Conservation (phyloP, 1,284 basidiomycete genomes). For the Heterobasidion parviporum region DNA sequence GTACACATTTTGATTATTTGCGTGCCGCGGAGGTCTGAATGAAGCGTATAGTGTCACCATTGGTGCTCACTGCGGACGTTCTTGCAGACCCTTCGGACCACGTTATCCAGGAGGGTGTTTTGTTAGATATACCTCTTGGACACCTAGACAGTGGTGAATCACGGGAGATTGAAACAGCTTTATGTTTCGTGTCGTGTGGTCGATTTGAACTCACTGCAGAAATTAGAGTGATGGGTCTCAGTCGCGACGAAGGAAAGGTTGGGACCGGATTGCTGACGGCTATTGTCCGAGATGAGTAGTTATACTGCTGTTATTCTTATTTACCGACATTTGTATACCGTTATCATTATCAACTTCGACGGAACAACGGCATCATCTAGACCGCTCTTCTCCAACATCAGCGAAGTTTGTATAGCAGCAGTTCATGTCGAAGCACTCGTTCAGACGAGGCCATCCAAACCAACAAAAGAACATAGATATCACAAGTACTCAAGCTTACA, state of each 20-base stretch:
- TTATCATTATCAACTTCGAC: no score
- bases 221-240: slow-evolving; percentile 26
- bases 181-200: slow-evolving; percentile 74
- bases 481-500: background rate
- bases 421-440: no score
- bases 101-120: slow-evolving; percentile 62
- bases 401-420: no score
- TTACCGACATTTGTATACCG: no score
- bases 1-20: slow-evolving; percentile 15
- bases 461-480: no score
- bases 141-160: slow-evolving; percentile 44
- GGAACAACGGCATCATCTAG: no score
- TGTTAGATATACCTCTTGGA: slow-evolving; percentile 52
- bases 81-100: slow-evolving; percentile 52
- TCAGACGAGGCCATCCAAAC: no score
- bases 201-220: slow-evolving; percentile 60
- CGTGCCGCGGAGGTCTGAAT: background rate
- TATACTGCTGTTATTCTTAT: background rate
- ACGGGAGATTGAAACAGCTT: slow-evolving; percentile 42
- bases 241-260: slow-evolving; percentile 5
- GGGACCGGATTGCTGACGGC: slow-evolving; percentile 10
- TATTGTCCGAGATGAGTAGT: slow-evolving; percentile 7
- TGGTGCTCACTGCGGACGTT: slow-evolving; percentile 47
- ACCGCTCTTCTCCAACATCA: no score
- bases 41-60: slow-evolving; percentile 31